Percentiles rank a stretch among this genome's conserved stretches.
Conservation (phyloP, 1,284 basidiomycete genomes). For the Rhodotorula glutinis region DNA sequence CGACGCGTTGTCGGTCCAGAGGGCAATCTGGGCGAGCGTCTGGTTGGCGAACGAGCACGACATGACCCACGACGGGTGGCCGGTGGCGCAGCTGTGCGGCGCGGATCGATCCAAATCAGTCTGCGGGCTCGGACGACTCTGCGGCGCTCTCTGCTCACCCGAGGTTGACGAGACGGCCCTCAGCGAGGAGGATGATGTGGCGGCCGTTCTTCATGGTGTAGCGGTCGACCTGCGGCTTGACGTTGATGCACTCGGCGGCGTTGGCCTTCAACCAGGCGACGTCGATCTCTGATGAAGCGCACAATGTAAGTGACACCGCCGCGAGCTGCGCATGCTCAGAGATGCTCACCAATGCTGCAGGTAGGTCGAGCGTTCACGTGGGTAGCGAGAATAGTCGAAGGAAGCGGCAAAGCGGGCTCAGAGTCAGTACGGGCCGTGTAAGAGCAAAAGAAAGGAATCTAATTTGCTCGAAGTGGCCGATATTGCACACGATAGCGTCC, state of each 20-base stretch:
- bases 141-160: constrained; percentile 57
- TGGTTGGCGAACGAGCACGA: constrained; percentile 98
- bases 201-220: constrained; percentile 87
- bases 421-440: background rate
- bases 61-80: constrained; percentile 80
- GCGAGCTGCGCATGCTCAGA: background rate
- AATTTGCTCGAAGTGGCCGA: constrained; percentile 52
- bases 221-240: constrained; percentile 99
- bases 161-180: constrained; percentile 98
- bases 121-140: background rate
- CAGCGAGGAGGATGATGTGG: constrained; percentile 95
- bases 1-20: constrained; percentile 81
- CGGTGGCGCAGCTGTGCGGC: constrained; percentile 46
- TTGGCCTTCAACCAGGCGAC: constrained; percentile 98
- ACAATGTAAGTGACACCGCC: background rate
- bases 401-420: background rate
- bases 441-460: background rate
- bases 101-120: background rate
- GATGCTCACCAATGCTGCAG: constrained; percentile 71
- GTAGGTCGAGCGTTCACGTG: too few relatives aligned
- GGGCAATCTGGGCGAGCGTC: constrained; percentile 95
- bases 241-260: constrained; percentile 77
- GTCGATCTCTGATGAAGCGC: constrained; percentile 67
- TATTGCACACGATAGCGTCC: constrained; percentile 99
- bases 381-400: too few relatives aligned